Base-by-base conservation (phyloP, 495 filamentous ascomycete species). In the Friedmanniomyces simplex region DNA sequence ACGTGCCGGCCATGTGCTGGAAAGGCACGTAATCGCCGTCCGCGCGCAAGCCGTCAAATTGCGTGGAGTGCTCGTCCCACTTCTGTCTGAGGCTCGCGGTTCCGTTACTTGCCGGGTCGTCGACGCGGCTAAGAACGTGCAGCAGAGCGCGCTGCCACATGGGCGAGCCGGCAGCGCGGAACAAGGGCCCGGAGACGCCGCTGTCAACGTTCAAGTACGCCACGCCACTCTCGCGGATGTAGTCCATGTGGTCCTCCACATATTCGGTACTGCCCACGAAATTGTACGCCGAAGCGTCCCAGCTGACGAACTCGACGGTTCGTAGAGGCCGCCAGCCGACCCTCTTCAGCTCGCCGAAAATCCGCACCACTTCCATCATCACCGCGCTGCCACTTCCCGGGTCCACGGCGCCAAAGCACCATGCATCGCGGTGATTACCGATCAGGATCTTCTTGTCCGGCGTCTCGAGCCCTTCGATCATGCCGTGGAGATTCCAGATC, bases 251-350 rank as follows among this genome's bases (percentile, higher is more conserved):
- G 21, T 78, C 78, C 72, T 98, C 93, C 37, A 97, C 91, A 63
- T 88, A 89, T 67, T 98, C 94, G 21, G 94, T 97, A 11, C 88
- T 93, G 14, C 93, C 93, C 53, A 96, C 89, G 34, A 91, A 69
- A 68, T 97, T 97, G 71, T 95, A 96, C 69, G 91, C 89, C 63
- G 84, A 84, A 28, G 77, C 93, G 67, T 98, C 93, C 93, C 94
- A 98, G 39, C 87, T 94, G 58, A 87, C 86, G 68, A 98, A 98
- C 65, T 90, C 84, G 64, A 98, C 94, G 16, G 88, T 91, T 21
- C 93, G 84, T 12, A 89, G 76, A n/a, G 93, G 93, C 22, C 87
- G 78, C 93, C 93, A 98, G 50, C 89, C 90, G 37, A 78, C 79
- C 14, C 69, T 71, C 18, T 80, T 72, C 8, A 98, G 77, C 55